Evolutionary conservation across 2,329 filamentous ascomycete species (phyloP).

Genomic region (Diaporthe vaccinii): DNA sequence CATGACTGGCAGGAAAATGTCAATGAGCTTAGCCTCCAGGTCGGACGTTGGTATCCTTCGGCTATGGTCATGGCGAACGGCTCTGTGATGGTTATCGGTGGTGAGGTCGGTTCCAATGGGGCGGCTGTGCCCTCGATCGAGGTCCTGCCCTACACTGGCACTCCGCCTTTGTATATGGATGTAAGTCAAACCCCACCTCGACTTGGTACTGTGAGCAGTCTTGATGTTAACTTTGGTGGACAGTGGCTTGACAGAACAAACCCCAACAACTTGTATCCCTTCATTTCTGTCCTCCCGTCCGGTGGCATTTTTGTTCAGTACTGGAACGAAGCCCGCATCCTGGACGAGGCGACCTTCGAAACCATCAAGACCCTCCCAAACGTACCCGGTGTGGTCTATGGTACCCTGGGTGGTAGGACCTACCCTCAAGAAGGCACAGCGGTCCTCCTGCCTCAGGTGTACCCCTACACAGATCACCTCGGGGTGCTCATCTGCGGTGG

Average conservation of each 20-base stretch:
- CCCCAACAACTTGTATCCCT: slow-evolving; percentile 73
- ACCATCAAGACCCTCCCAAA: slow-evolving; percentile 65
- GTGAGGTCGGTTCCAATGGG: slow-evolving; percentile 66
- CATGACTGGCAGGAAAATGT: slow-evolving; percentile 70
- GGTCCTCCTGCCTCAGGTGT: slow-evolving; percentile 66
- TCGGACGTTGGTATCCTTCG: slow-evolving; percentile 68
- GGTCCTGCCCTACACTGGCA: slow-evolving; percentile 62
- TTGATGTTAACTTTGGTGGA: not conserved
- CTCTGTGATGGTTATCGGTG: slow-evolving; percentile 68
- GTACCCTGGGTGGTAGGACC: slow-evolving; percentile 64
- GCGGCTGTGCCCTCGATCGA: slow-evolving; percentile 65
- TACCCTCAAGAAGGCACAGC: slow-evolving; percentile 70
- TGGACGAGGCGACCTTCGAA: slow-evolving; percentile 64
- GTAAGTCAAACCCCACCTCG: not conserved
- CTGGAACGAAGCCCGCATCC: slow-evolving; percentile 70
- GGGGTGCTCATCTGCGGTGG: slow-evolving; percentile 69
- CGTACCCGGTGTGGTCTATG: slow-evolving; percentile 67
- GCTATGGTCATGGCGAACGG: slow-evolving; percentile 68
- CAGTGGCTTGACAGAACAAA: slow-evolving; percentile 66
- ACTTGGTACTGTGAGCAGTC: not conserved
- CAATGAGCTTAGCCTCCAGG: slow-evolving; percentile 59
- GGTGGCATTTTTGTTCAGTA: slow-evolving; percentile 70
- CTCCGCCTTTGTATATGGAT: slow-evolving; percentile 60
- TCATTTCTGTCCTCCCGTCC: slow-evolving; percentile 64
- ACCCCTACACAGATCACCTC: slow-evolving; percentile 64